These are phyloP conservation scores for Straminergon stramineum DNA, from an alignment of 225 moss, liverwort and hornwort genomes.

Conservation along the genomic window DNA sequence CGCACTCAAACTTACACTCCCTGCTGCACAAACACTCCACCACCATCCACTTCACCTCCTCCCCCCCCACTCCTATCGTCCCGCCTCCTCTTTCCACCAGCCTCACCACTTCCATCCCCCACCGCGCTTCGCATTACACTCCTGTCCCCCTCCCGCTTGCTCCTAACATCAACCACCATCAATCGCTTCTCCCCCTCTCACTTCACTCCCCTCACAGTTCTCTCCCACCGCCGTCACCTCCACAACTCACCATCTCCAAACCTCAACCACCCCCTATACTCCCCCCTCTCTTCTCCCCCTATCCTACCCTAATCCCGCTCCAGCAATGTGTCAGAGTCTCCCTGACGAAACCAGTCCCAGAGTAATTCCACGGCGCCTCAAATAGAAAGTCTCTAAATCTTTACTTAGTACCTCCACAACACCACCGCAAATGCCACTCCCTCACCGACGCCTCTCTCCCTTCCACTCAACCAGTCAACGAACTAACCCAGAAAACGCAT, in stretches of 20 bases:
- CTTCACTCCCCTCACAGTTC: neutral
- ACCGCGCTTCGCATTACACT: neutral
- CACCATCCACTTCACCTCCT: conserved; percentile 8
- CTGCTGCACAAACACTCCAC: neutral
- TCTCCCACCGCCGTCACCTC: neutral
- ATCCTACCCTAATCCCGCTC: conserved; percentile 33
- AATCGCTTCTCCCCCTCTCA: neutral
- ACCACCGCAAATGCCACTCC: neutral
- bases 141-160: neutral
- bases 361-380: neutral
- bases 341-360: neutral
- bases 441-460: neutral
- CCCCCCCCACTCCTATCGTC: neutral
- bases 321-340: conserved; percentile 22
- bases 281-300: neutral
- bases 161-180: neutral
- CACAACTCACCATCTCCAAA: neutral
- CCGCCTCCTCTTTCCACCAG: neutral
- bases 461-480: neutral
- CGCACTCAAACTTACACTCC: neutral
- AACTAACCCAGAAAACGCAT: neutral
- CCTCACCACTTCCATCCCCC: neutral
- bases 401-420: neutral
- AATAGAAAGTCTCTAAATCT: neutral
- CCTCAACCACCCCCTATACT: neutral